A percentile compares a stretch with the other conserved stretches of the same genome.
Conservation (phyloP, 805 yeast species). For the Schwanniomyces sp. region DNA sequence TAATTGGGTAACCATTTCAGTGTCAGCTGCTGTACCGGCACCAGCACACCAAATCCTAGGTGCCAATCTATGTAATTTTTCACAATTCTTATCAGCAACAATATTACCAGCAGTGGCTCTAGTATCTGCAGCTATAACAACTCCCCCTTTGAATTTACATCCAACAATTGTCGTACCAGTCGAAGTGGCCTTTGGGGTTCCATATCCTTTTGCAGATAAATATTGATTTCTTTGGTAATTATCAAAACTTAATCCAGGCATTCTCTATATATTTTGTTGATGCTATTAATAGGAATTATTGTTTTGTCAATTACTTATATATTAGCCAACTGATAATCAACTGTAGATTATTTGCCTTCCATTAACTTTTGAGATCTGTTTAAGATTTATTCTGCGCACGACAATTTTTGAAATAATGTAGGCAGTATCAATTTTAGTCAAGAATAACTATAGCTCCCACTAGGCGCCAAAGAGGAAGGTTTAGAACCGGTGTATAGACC, state of each 20-base stretch:
- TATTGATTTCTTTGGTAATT: constrained; percentile 87
- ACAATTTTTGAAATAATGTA: neutral
- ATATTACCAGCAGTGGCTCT: constrained; percentile 96
- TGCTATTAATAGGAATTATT: neutral
- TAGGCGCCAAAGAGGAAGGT: neutral
- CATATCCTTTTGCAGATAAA: constrained; percentile 69
- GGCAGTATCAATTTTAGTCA: neutral
- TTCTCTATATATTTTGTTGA: constrained; percentile 19
- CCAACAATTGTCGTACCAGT: constrained; percentile 99
- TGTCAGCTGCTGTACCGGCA: constrained; percentile 99
- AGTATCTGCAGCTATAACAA: constrained; percentile 97
- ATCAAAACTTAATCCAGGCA: constrained; percentile 93
- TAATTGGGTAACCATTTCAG: constrained; percentile 95
- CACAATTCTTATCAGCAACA: constrained; percentile 98
- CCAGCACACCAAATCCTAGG: constrained; percentile 99
- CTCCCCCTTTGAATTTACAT: constrained; percentile 89
- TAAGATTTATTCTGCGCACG: constrained; percentile 1
- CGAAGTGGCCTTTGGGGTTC: constrained; percentile 86
- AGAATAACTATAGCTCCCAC: neutral
- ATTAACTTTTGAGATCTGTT: constrained; percentile 1
- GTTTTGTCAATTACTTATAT: neutral
- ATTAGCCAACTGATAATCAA: neutral
- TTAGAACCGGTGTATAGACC: neutral
- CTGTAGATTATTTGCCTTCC: constrained; percentile 3
- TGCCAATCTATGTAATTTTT: constrained; percentile 84